Evolutionary conservation across 2,329 filamentous ascomycete species (phyloP).

Genomic region (Monosporascus sp.): DNA sequence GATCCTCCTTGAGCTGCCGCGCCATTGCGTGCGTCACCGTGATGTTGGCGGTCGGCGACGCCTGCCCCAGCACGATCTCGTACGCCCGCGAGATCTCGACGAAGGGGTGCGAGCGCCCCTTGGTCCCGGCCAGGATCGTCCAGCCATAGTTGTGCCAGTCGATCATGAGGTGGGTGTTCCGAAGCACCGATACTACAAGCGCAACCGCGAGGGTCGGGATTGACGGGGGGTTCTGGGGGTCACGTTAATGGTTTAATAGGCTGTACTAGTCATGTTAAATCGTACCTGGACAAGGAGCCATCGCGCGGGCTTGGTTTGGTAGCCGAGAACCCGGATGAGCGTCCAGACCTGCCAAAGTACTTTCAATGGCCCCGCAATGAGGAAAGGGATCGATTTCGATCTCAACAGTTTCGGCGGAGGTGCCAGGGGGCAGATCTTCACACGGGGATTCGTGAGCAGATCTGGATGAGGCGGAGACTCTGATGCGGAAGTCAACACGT

Average conservation of each 20-base stretch:
- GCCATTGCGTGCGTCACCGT: slow-evolving; percentile 90
- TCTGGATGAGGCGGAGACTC: slow-evolving; percentile 81
- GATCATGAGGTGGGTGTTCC: slow-evolving; percentile 77
- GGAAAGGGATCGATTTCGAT: slow-evolving; percentile 68
- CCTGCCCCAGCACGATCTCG: slow-evolving; percentile 65
- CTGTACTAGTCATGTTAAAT: neutral
- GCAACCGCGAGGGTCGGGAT: slow-evolving; percentile 85
- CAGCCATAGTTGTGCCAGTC: slow-evolving; percentile 99
- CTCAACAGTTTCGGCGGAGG: slow-evolving; percentile 63
- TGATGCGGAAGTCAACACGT: slow-evolving; percentile 18
- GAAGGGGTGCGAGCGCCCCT: slow-evolving; percentile 61
- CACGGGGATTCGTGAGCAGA: slow-evolving; percentile 61
- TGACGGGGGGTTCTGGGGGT: slow-evolving; percentile 77
- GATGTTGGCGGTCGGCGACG: slow-evolving; percentile 68
- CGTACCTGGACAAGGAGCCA: slow-evolving; percentile 80
- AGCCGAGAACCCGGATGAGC: slow-evolving; percentile 68
- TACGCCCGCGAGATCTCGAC: slow-evolving; percentile 73
- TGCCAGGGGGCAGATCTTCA: slow-evolving; percentile 67
- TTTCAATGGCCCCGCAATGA: slow-evolving; percentile 75
- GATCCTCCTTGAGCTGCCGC: slow-evolving; percentile 56
- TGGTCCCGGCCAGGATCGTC: slow-evolving; percentile 71
- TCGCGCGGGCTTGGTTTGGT: slow-evolving; percentile 65
- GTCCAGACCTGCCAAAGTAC: slow-evolving; percentile 75
- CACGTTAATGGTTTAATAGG: slow-evolving; percentile 8
- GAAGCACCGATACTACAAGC: slow-evolving; percentile 65